These are phyloP conservation scores for Trichoderma pleuroti DNA, from an alignment of 2,329 filamentous ascomycete genomes.

Conservation along the genomic window DNA sequence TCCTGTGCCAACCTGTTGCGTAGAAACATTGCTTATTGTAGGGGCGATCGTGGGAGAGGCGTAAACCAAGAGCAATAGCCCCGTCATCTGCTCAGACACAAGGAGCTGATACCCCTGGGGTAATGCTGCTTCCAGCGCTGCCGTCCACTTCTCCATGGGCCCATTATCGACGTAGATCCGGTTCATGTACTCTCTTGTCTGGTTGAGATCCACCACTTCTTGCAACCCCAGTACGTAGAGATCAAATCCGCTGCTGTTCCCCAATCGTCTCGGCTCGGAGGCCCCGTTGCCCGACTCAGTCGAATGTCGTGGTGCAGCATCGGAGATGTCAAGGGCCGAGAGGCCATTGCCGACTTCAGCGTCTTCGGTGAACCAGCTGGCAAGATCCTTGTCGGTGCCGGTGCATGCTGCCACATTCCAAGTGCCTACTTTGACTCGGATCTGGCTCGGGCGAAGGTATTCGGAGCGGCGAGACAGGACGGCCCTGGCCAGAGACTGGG, in stretches of 20 bases:
- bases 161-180: constrained; percentile 68
- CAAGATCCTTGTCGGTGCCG: constrained; percentile 83
- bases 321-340: constrained; percentile 49
- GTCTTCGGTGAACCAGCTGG: constrained; percentile 80
- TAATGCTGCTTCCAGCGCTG: constrained; percentile 67
- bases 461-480: constrained; percentile 73
- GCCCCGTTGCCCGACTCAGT: constrained; percentile 37
- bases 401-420: constrained; percentile 92
- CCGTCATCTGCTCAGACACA: constrained; percentile 79
- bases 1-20: constrained; percentile 80
- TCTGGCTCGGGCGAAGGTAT: constrained; percentile 69
- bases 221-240: constrained; percentile 89
- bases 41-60: constrained; percentile 72
- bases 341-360: constrained; percentile 65
- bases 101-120: constrained; percentile 74
- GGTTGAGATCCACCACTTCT: constrained; percentile 83
- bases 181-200: constrained; percentile 72
- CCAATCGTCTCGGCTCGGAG: constrained; percentile 39
- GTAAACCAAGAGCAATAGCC: constrained; percentile 79
- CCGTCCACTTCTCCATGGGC: constrained; percentile 75
- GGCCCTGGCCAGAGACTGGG: constrained; percentile 58
- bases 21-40: constrained; percentile 77
- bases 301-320: constrained; percentile 34
- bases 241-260: constrained; percentile 67
- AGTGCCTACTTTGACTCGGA: constrained; percentile 84